Conservation (phyloP, 2,329 filamentous ascomycete species). For the Hymenoscyphus scutula region DNA sequence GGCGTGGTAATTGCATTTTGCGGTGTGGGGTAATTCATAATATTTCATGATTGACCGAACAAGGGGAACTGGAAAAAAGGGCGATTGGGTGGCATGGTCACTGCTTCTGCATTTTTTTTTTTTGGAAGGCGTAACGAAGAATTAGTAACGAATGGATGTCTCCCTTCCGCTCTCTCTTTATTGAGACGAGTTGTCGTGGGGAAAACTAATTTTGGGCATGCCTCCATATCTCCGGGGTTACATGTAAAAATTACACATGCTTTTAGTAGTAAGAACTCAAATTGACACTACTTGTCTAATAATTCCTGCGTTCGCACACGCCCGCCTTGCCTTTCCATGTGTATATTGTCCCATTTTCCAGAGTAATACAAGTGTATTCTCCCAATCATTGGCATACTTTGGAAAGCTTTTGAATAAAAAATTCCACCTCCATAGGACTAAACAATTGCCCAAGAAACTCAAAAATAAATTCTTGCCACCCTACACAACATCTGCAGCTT, state of each 20-base stretch:
- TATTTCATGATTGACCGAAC: neutral
- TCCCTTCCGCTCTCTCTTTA: slow-evolving; percentile 7
- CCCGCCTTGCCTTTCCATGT: too few species aligned
- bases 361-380: too few species aligned
- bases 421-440: too few species aligned
- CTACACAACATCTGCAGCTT: too few species aligned
- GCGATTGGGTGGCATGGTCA: slow-evolving; percentile 8
- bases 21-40: slow-evolving; percentile 7
- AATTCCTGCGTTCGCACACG: too few species aligned
- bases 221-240: neutral
- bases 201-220: neutral
- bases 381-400: too few species aligned
- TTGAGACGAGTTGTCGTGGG: slow-evolving; percentile 2
- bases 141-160: neutral
- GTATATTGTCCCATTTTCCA: too few species aligned
- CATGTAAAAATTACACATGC: slow-evolving; percentile 2
- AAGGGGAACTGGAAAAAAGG: neutral
- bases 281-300: slow-evolving; percentile 1
- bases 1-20: neutral
- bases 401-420: too few species aligned
- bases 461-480: too few species aligned
- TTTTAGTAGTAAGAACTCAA: neutral
- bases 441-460: too few species aligned
- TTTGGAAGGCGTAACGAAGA: slow-evolving; percentile 16
- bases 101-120: slow-evolving; percentile 8